Percentiles rank a stretch among this genome's conserved stretches.
phyloP scores from a whole-genome alignment of 1,139 yeast genomes.

The Debaryomycetaceae sp. region DNA sequence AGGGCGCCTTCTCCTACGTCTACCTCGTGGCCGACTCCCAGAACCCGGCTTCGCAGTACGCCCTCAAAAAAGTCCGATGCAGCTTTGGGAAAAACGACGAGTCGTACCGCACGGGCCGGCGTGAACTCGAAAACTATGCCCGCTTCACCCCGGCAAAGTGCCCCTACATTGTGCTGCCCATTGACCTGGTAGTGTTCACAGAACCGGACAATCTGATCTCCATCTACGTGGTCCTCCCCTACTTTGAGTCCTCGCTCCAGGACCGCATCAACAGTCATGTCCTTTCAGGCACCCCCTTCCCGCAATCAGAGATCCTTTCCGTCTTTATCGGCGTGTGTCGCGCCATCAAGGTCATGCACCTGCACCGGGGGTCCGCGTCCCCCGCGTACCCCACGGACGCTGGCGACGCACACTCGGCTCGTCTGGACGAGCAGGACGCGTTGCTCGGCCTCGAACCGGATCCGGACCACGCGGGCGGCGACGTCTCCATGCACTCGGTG shows the following conservation, averaged over 20 bases:
- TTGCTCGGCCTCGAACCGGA: constrained; percentile 7
- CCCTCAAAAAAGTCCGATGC: constrained; percentile 78
- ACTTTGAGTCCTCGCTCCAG: constrained; percentile 60
- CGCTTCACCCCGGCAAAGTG: constrained; percentile 44
- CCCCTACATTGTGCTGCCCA: constrained; percentile 56
- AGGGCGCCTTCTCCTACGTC: constrained; percentile 87
- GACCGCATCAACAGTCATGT: constrained; percentile 60
- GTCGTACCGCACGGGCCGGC: constrained; percentile 47
- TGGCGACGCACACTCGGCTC: constrained; percentile 4
- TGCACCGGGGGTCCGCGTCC: constrained; percentile 30
- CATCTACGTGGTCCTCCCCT: constrained; percentile 71
- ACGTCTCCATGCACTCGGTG: constrained; percentile 21
- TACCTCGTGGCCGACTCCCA: constrained; percentile 53
- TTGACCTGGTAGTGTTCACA: constrained; percentile 62
- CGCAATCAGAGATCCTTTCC: constrained; percentile 51
- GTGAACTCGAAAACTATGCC: constrained; percentile 67
- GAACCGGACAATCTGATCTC: constrained; percentile 74
- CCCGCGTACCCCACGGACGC: constrained; percentile 12
- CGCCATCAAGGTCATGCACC: constrained; percentile 70
- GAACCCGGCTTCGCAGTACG: constrained; percentile 42
- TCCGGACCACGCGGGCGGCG: constrained; percentile 23
- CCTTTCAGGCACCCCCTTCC: constrained; percentile 40
- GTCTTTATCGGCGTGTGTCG: constrained; percentile 61
- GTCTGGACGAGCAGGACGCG: constrained; percentile 17
- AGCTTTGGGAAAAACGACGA: constrained; percentile 76